Evolutionary conservation across 495 filamentous ascomycete genomes (phyloP), one percentile per base, ranked within the genome.

Genomic region (Aspergillus ostianus): DNA sequence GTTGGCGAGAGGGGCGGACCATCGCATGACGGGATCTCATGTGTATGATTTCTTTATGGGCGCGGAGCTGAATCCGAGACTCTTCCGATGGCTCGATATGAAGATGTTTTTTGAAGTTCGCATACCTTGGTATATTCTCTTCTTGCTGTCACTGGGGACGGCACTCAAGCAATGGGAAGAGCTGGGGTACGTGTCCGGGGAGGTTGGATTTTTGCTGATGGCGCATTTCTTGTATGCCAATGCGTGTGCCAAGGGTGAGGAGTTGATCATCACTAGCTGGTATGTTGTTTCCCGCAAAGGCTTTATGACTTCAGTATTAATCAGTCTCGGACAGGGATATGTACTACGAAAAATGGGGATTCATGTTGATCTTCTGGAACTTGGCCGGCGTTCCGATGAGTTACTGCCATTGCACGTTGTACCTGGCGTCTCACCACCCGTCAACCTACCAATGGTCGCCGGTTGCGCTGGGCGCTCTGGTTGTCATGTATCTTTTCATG

Each of bases 311-410:
- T 5, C 4, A n/a, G 18, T 26, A 21, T 15, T 46, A 7, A 13
- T 21, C 8, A 26, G 47, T 55, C n/a, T 54, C 27, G 46, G 29
- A 45, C 20, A 84, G 82, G 84, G 94, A 98, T 73, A 97, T 98
- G 91, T 97, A 95, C 78, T 90, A 93, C 70, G 94, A 98, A 79
- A 98, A 98, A 79, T 95, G 92, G 85, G 94, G 94, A 58, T 98
- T 97, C 78, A 95, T 98, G 93, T 83, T 98, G 58, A 97, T 96
- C 70, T 98, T 98, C 84, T 98, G 94, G 94, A 98, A 98, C 75
- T 80, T 98, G 66, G 91, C 92, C 55, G 94, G 94, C 57, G 94
- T 98, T 5, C 94, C 94, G 3, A 82, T 98, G 51, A 90, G 85
- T 29, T 98, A 98, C 80, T 97, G 93, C 77, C 93, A 98, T 79